Evolutionary conservation across 1,139 yeast species (phyloP), one percentile per base, ranked within the genome.

Genomic region (Zygoascus hellenicus): DNA sequence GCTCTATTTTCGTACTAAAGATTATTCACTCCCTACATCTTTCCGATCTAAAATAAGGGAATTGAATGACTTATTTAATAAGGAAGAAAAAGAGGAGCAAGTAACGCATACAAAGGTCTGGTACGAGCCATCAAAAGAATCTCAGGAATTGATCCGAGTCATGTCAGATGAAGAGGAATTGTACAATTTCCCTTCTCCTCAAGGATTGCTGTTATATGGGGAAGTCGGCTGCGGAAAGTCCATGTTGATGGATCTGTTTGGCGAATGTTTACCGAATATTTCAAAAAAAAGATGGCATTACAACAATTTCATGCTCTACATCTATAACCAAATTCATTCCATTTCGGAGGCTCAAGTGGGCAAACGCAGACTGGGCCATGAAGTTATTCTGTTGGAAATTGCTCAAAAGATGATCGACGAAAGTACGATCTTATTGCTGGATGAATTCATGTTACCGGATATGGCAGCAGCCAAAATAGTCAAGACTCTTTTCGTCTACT

Each of bases 141-240:
- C 50, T 4, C 62, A 56, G 9, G 68, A 71, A 32, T 50, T 83
- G 45, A 69, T 82, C 11, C 65, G 63, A 50, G 71, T 71, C n/a
- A 61, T 83, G 28, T 72, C 78, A 1, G 84, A 80, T 58, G 86
- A 81, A 56, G 88, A 83, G 50, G 85, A 80, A 54, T 60, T 81
- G 39, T 58, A 64, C n/a, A 72, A 75, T 48, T 71, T 79, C 51
- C 68, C 75, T 1, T 70, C 83, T 0, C 89, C 89, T 0, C 81
- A 76, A 50, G 89, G 90, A 0, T 63, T 83, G 3, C 59, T 83
- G 43, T 64, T 83, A 5, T 81, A 82, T 58, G 90, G 90, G 2
- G 88, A 80, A 52, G 89, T 83, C 52, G 89, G 89, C 0, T 80
- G 85, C 58, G 90, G 90, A 2, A 83, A 83, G 58, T 79, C 87